Base-by-base conservation (phyloP, 805 yeast genomes). In the Isabelozyma rhagii region DNA sequence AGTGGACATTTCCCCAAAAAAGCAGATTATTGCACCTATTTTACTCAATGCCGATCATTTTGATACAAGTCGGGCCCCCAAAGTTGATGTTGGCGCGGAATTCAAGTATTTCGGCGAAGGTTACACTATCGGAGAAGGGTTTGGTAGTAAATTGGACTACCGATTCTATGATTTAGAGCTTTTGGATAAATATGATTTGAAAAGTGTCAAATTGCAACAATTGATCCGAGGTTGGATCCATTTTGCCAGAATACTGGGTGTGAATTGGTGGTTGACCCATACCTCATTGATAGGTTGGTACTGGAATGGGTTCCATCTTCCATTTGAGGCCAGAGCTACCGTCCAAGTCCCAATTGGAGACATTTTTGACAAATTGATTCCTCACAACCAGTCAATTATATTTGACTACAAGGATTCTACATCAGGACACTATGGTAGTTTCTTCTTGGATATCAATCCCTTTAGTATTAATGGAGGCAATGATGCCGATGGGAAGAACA, bases 371-470 rank as follows among this genome's bases (percentile, higher is more conserved):
- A 17, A 15, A 14, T 17, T 45, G 11, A 17, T 29, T n/a, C 14
- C 29, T 14, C 25, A 11, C 28, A 45, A 45, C 28, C 17, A 29
- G 13, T 28, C 44, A 3, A 28, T 45, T 14, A 36, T 45, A 17
- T 45, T 34, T 14, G 48, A 45, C 36, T 56, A 54, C 40, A 41
- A 41, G 31, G 60, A 56, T 44, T 25, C 39, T 18, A 28, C 53
- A 13, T 41, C 51, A 36, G 51, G 50, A 13, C n/a, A 10, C 13
- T 45, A 45, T 36, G 44, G 44, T 11, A 15, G 17, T 3, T 45
- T 15, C 44, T 39, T 17, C 38, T n/a, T 45, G 17, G 48, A 45
- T 14, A 29, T 45, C 17, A 45, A 45, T 14, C 48, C 48, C 8
- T 45, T 39, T 25, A 17, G 25, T 10, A n/a, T 27, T n/a, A 41